Conservation (phyloP, 352 stramenopile species). For the Globisporangium polare region DNA sequence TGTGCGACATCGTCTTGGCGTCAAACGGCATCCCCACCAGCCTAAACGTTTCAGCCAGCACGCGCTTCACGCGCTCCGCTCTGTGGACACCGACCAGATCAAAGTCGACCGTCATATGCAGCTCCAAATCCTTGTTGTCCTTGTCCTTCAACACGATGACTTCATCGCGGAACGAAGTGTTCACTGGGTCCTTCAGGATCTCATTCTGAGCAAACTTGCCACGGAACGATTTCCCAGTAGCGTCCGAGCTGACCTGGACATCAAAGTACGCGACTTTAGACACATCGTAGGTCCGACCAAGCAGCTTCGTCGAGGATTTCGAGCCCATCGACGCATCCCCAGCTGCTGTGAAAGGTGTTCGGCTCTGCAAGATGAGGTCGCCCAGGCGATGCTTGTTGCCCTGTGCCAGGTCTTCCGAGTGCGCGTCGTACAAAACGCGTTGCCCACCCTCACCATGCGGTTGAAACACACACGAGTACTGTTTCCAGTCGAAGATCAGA, state of each 20-base stretch:
- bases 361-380: constrained; percentile 26
- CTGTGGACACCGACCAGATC: constrained; percentile 50
- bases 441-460: constrained; percentile 43
- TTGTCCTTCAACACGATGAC: constrained; percentile 37
- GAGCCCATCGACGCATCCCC: background rate
- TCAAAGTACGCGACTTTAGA: constrained; percentile 54
- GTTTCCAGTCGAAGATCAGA: constrained; percentile 25
- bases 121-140: constrained; percentile 30
- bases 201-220: constrained; percentile 35
- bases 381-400: constrained; percentile 27
- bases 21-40: constrained; percentile 64
- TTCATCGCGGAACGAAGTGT: constrained; percentile 25
- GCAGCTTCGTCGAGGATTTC: constrained; percentile 21
- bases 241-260: constrained; percentile 34
- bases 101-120: constrained; percentile 36
- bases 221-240: constrained; percentile 28
- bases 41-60: constrained; percentile 59
- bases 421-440: constrained; percentile 39
- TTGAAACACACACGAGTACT: constrained; percentile 44
- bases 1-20: constrained; percentile 33
- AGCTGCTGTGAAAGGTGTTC: background rate
- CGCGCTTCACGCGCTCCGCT: constrained; percentile 39
- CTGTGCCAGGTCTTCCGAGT: constrained; percentile 38
- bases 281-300: constrained; percentile 58
- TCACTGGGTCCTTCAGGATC: constrained; percentile 25